Evolutionary conservation across 495 filamentous ascomycete genomes (phyloP).

Genomic region (Daldinia childiae): DNA sequence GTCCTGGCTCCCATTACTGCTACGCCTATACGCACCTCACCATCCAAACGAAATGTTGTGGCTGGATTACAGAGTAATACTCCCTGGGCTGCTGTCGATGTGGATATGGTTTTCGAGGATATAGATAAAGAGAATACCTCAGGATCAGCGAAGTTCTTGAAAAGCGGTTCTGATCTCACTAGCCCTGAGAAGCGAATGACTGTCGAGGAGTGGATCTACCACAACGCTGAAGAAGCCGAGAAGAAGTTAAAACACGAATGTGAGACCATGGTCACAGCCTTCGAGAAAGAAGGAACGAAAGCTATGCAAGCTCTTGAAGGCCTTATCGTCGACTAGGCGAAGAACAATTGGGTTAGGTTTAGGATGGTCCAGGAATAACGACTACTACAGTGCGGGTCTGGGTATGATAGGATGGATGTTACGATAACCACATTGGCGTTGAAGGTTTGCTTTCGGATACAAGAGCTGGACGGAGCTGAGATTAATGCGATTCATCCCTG

Average conservation of each 20-base stretch:
- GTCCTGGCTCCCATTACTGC: constrained; percentile 62
- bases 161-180: constrained; percentile 66
- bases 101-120: constrained; percentile 70
- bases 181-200: constrained; percentile 87
- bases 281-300: constrained; percentile 81
- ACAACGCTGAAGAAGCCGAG: constrained; percentile 82
- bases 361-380: constrained; percentile 6
- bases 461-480: constrained; percentile 1
- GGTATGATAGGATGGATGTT: constrained; percentile 5
- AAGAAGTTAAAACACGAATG: constrained; percentile 80
- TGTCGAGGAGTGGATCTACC: constrained; percentile 89
- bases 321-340: constrained; percentile 59
- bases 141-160: constrained; percentile 52
- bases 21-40: constrained; percentile 67
- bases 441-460: constrained; percentile 1
- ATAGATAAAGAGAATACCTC: constrained; percentile 64
- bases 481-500: neutral
- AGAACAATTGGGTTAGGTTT: neutral
- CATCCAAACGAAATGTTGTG: constrained; percentile 70
- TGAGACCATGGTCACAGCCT: constrained; percentile 78
- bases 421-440: constrained; percentile 28
- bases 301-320: constrained; percentile 82
- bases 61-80: constrained; percentile 65
- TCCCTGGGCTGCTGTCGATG: constrained; percentile 79
- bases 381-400: constrained; percentile 9